Conservation (phyloP, 352 stramenopile genomes). For the Phytophthora capsici region DNA sequence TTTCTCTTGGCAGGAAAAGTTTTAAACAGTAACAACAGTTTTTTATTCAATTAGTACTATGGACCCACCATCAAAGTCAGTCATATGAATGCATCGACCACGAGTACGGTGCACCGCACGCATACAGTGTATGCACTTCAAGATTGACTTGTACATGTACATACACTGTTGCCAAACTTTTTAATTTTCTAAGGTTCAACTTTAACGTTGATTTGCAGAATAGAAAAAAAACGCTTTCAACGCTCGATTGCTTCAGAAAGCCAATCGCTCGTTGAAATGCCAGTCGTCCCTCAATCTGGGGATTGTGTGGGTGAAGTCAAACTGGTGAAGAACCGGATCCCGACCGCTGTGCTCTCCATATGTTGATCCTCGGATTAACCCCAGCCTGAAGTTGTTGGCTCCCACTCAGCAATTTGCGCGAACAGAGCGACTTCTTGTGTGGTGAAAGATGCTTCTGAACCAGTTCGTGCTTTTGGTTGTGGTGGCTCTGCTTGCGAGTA, state of each 20-base stretch:
- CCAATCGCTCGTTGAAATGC: background rate
- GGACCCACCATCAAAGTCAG: no score
- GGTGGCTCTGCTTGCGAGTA: constrained; percentile 1
- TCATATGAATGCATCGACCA: no score
- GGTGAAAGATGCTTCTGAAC: constrained; percentile 6
- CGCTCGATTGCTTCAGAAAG: no score
- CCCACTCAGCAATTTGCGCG: constrained; percentile 13
- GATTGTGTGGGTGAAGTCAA: constrained; percentile 22
- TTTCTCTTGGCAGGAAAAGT: background rate
- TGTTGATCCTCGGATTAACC: constrained; percentile 9
- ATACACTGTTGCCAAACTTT: no score
- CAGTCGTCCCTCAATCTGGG: background rate
- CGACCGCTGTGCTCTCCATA: constrained; percentile 11
- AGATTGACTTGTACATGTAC: no score
- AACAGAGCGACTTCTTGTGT: background rate
- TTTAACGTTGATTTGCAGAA: no score
- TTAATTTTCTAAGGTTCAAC: no score
- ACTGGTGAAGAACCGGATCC: background rate
- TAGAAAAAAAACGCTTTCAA: no score
- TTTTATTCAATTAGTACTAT: no score
- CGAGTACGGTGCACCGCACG: no score
- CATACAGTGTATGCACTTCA: no score
- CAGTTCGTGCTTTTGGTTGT: constrained; percentile 8
- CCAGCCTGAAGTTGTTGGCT: background rate
- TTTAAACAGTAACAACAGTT: no score